These are phyloP conservation scores for Glarea lozoyensis DNA, from an alignment of 495 filamentous ascomycete genomes.

Conservation along the genomic window DNA sequence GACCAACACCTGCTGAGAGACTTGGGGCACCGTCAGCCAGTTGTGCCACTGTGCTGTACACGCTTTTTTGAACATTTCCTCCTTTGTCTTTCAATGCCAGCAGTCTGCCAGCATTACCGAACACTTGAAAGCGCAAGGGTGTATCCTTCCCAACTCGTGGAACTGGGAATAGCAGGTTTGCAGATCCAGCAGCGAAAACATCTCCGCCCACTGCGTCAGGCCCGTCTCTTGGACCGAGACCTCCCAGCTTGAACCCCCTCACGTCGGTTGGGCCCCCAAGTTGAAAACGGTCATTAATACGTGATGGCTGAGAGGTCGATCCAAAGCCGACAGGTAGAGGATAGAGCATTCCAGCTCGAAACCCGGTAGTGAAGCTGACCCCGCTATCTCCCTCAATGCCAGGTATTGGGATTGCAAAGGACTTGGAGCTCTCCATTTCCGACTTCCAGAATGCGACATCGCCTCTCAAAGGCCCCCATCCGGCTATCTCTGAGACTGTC, in stretches of 20 bases:
- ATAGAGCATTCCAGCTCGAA: slow-evolving; percentile 49
- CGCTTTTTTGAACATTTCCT: slow-evolving; percentile 31
- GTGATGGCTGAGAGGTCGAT: slow-evolving; percentile 48
- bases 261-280: slow-evolving; percentile 93
- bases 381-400: slow-evolving; percentile 60
- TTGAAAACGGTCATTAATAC: slow-evolving; percentile 88
- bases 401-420: slow-evolving; percentile 61
- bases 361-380: slow-evolving; percentile 42
- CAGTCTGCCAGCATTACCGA: slow-evolving; percentile 82
- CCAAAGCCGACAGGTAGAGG: slow-evolving; percentile 47
- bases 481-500: slow-evolving; percentile 71
- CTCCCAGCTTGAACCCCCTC: slow-evolving; percentile 82
- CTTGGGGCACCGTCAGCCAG: slow-evolving; percentile 72
- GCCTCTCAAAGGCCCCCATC: slow-evolving; percentile 73
- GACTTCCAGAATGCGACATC: slow-evolving; percentile 87
- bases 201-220: slow-evolving; percentile 83
- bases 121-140: slow-evolving; percentile 81
- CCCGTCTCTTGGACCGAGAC: slow-evolving; percentile 81
- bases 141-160: slow-evolving; percentile 68
- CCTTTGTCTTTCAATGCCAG: slow-evolving; percentile 51
- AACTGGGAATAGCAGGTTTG: slow-evolving; percentile 75
- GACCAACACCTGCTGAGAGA: slow-evolving; percentile 73
- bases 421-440: slow-evolving; percentile 71
- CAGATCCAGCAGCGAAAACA: slow-evolving; percentile 77
- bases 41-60: slow-evolving; percentile 44